Evolutionary conservation across 75 land plant species (phyloP).

Genomic region (Pinus albicaulis): DNA sequence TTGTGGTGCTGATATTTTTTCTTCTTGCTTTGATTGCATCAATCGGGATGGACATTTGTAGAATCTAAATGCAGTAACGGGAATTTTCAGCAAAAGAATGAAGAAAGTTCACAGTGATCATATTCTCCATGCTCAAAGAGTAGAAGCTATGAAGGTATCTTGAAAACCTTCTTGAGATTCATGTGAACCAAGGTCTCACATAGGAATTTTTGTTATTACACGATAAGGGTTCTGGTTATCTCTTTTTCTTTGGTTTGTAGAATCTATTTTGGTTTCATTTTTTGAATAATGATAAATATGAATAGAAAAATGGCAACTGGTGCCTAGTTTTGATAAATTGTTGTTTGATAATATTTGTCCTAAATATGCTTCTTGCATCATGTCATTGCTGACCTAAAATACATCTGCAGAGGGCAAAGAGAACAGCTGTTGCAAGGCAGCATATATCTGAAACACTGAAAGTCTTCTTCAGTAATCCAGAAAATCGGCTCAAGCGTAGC

Average conservation of each 20-base stretch:
- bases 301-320: neutral
- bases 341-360: neutral
- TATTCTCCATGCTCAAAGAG: constrained; percentile 68
- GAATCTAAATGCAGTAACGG: constrained; percentile 91
- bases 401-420: constrained; percentile 75
- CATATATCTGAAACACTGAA: constrained; percentile 68
- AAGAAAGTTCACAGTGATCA: constrained; percentile 87
- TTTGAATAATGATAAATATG: neutral
- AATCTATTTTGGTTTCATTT: neutral
- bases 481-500: constrained; percentile 78
- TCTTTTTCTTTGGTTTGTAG: neutral
- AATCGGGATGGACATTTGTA: constrained; percentile 34
- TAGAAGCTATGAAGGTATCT: constrained; percentile 91
- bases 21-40: neutral
- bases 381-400: neutral
- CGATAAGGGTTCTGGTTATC: neutral
- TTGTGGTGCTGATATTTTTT: neutral
- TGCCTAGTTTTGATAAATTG: neutral
- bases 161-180: neutral
- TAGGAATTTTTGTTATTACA: neutral
- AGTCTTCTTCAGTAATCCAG: constrained; percentile 79
- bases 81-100: constrained; percentile 89
- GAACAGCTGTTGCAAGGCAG: constrained; percentile 72
- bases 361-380: neutral
- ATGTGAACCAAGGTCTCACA: neutral